Conservation (phyloP, 2,329 filamentous ascomycete genomes). For the Sclerotinia glacialis region DNA sequence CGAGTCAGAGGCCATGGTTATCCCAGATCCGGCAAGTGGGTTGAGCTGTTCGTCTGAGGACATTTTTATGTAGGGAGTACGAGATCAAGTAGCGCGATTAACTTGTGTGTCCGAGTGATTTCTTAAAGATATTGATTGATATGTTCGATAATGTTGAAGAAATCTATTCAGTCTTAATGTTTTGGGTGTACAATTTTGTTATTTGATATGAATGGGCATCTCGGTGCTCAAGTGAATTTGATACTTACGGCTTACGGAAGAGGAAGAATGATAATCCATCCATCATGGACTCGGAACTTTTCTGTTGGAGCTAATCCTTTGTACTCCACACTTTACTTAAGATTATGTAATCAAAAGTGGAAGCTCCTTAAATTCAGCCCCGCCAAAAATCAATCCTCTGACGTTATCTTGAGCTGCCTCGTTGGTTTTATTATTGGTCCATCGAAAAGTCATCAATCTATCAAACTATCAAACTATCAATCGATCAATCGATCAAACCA, state of each 20-base stretch:
- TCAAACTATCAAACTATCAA: slow-evolving; percentile 1
- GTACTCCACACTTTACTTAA: neutral
- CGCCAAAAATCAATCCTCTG: slow-evolving; percentile 11
- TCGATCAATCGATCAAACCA: neutral
- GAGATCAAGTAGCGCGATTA: neutral
- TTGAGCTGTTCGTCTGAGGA: slow-evolving; percentile 50
- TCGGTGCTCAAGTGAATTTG: neutral
- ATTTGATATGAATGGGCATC: too few species aligned
- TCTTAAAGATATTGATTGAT: neutral
- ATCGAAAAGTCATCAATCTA: neutral
- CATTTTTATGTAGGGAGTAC: slow-evolving; percentile 44
- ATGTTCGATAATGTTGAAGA: neutral
- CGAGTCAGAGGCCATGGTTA: slow-evolving; percentile 79
- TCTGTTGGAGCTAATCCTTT: too few species aligned
- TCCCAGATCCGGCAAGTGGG: slow-evolving; percentile 66
- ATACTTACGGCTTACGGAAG: too few species aligned
- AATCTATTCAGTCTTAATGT: neutral
- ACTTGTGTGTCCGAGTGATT: neutral
- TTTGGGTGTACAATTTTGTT: neutral
- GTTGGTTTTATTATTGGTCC: slow-evolving; percentile 8
- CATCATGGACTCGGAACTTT: too few species aligned
- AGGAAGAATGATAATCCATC: slow-evolving; percentile 1
- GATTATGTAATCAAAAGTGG: neutral
- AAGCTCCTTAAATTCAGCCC: slow-evolving; percentile 4
- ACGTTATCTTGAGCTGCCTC: slow-evolving; percentile 28